phyloP scores from a whole-genome alignment of 2,329 filamentous ascomycete species.

The Pseudogymnoascus sp. region DNA sequence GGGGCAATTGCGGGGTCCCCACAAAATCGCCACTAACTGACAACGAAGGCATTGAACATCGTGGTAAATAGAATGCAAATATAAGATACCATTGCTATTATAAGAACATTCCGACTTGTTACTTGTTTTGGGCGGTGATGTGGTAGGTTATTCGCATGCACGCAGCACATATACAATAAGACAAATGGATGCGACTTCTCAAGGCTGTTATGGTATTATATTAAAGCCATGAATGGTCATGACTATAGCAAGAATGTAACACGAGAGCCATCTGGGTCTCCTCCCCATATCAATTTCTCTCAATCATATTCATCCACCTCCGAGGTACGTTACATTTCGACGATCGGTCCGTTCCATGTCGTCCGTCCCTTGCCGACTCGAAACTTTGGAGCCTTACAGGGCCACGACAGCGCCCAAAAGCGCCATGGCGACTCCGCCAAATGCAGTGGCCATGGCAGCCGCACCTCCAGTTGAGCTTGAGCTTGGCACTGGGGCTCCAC shows the following conservation, averaged over 20 bases:
- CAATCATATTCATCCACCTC: not conserved
- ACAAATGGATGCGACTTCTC: not conserved
- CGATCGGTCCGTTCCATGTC: not conserved
- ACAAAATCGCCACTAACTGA: not conserved
- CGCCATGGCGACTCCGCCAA: not conserved
- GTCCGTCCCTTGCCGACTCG: not conserved
- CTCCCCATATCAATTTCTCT: not conserved
- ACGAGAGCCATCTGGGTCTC: not conserved
- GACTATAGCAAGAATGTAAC: not conserved
- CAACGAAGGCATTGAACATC: not conserved
- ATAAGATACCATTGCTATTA: not conserved
- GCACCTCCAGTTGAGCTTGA: not conserved
- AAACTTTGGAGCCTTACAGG: not conserved
- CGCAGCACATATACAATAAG: not conserved
- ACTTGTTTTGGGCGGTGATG: not conserved
- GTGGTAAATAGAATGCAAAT: not conserved
- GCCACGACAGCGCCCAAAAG: slow-evolving; percentile 3
- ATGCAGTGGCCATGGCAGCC: slow-evolving; percentile 3
- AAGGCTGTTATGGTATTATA: not conserved
- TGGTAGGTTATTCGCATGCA: not conserved
- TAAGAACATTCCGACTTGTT: not conserved
- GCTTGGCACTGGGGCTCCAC: not conserved
- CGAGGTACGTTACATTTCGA: not conserved
- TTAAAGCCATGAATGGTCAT: slow-evolving; percentile 6
- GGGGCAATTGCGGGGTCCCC: slow-evolving; percentile 3